Evolutionary conservation across 2,329 filamentous ascomycete species (phyloP), one percentile per base, ranked within the genome.

Genomic region (Uncinocarpus reesii): DNA sequence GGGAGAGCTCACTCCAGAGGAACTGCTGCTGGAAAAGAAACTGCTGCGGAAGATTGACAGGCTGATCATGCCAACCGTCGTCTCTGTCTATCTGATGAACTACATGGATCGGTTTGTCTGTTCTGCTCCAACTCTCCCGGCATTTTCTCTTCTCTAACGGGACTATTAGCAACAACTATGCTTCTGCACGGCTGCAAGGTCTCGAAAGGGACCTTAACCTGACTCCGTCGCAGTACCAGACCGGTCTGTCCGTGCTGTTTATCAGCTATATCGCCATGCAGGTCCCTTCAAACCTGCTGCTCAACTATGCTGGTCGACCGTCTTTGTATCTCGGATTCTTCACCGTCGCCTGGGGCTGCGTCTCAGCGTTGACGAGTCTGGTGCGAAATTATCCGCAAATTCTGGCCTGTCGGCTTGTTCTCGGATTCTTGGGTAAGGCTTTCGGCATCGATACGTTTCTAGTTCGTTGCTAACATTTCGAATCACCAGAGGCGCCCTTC

Each of bases 251-350:
- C 1, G 62, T 71, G 37, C 58, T 71, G 2, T 71, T 71, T 47
- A 67, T 71, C 28, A 66, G 57, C 21, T 71, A 71, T 40, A 70
- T 71, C 47, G 57, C 68, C 23, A 68, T 68, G 65, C 66, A 68
- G 50, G 69, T 72, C 4, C 72, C 73, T 0, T 73, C 67, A 46
- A 74, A 72, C 52, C 53, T 70, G 35, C 52, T 71, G 7, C 60
- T 72, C 20, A 67, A 66, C 53, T 57, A 68, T 42, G 62, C 66
- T 55, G 67, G 70, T n/a, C 58, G 61, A 2, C 68, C 68, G 1
- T 69, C 67, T 3, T 53, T 66, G 3, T 71, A 71, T 29, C 55
- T 71, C n/a, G 67, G 70, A 3, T 67, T 66, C 50, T 73, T 71
- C 55, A 67, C 65, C 34, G 58, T 59, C 3, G 67, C 65, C 5